Percentiles rank a stretch among this genome's conserved stretches.
These are phyloP conservation scores for Mucor lusitanicus DNA, from an alignment of 371 early-diverging fungal species.

Conservation along the genomic window DNA sequence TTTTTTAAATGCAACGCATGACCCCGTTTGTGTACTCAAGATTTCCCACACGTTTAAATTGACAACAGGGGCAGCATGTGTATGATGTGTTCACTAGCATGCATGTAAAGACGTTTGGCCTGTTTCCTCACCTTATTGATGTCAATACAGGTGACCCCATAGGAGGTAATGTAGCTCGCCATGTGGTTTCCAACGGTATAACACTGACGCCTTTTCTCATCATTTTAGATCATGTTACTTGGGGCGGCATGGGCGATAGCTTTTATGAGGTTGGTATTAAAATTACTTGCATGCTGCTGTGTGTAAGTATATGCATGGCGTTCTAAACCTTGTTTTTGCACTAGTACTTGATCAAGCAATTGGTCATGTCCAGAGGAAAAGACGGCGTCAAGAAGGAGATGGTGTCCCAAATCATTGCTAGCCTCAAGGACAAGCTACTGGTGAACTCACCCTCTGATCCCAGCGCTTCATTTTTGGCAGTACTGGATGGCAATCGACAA, in stretches of 20 bases:
- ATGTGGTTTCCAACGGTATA: not conserved
- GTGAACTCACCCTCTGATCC: constrained; percentile 26
- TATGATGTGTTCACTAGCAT: constrained; percentile 37
- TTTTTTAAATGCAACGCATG: not conserved
- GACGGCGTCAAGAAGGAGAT: constrained; percentile 44
- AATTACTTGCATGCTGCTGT: not conserved
- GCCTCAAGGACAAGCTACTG: constrained; percentile 28
- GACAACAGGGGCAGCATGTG: constrained; percentile 46
- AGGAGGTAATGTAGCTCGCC: constrained; percentile 3
- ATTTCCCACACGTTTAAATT: not conserved
- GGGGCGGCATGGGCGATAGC: constrained; percentile 60
- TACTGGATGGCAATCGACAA: constrained; percentile 16
- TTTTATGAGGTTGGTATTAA: constrained; percentile 50
- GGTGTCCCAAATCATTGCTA: constrained; percentile 34
- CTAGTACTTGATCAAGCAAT: constrained; percentile 60
- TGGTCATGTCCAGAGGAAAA: constrained; percentile 55
- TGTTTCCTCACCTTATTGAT: constrained; percentile 68
- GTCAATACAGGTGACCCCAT: constrained; percentile 57
- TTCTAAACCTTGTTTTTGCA: not conserved
- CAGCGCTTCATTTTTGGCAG: constrained; percentile 24
- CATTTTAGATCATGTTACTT: constrained; percentile 31
- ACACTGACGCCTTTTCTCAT: not conserved
- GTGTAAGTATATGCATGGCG: not conserved
- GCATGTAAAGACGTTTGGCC: constrained; percentile 35
- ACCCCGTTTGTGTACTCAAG: not conserved